Percentiles rank a stretch among this genome's conserved stretches.
Evolutionary conservation across 768 basidiomycete species (phyloP).

Genomic region (Mycena crocata): DNA sequence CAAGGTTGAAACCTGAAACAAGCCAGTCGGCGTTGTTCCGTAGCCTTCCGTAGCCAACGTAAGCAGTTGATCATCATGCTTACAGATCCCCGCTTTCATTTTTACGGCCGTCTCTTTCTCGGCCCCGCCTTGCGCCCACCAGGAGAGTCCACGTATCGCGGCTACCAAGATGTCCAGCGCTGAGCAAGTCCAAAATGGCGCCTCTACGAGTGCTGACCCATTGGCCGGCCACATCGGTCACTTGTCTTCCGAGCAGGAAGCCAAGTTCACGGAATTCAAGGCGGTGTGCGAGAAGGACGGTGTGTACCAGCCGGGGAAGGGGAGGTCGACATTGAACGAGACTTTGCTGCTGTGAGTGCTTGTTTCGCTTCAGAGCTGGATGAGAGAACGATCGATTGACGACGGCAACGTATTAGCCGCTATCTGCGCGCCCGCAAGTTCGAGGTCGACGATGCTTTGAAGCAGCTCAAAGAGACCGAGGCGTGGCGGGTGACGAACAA

Average conservation of each 20-base stretch:
- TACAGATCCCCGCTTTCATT: background rate
- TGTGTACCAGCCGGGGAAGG: slow-evolving; percentile 47
- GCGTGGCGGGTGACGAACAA: slow-evolving; percentile 61
- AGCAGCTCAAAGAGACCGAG: slow-evolving; percentile 63
- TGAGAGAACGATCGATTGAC: background rate
- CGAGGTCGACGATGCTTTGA: slow-evolving; percentile 58
- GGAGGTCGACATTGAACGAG: slow-evolving; percentile 54
- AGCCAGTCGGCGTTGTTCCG: too few species aligned
- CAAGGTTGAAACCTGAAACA: too few species aligned
- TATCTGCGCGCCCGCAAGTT: slow-evolving; percentile 70
- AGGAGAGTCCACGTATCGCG: too few species aligned
- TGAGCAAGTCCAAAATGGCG: background rate
- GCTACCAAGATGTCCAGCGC: background rate
- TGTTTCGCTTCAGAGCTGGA: background rate
- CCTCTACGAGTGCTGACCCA: slow-evolving; percentile 2
- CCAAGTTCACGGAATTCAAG: slow-evolving; percentile 54
- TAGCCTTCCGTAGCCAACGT: too few species aligned
- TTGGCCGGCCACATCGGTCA: slow-evolving; percentile 51
- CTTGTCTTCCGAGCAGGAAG: slow-evolving; percentile 48
- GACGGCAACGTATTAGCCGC: slow-evolving; percentile 55
- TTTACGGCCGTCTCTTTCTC: background rate
- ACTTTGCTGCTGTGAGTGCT: slow-evolving; percentile 55
- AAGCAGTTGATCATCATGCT: too few species aligned
- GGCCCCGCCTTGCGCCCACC: slow-evolving; percentile 2
- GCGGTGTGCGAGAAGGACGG: slow-evolving; percentile 47